Percentiles rank a stretch among this genome's conserved stretches.
phyloP scores from a whole-genome alignment of 164 flowering plant species.

The Dillenia suffruticosa region DNA sequence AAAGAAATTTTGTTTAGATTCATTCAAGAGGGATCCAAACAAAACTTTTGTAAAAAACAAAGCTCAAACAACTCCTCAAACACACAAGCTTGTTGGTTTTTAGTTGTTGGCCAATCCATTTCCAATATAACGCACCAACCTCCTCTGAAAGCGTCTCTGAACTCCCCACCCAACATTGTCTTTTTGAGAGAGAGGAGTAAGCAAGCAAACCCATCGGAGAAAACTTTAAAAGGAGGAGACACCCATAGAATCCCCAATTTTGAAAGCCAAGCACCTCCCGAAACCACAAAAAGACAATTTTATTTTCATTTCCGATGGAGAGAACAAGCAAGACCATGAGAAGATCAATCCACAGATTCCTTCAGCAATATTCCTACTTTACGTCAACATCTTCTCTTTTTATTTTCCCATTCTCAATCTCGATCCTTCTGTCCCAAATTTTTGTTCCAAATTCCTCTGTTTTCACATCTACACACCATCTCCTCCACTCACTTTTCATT shows the following conservation, averaged over 20 bases:
- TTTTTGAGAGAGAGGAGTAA: neutral
- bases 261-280: constrained; percentile 2
- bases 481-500: constrained; percentile 44
- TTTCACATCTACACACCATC: constrained; percentile 23
- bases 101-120: constrained; percentile 58
- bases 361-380: constrained; percentile 54
- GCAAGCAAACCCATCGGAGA: constrained; percentile 2
- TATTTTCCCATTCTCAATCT: constrained; percentile 53
- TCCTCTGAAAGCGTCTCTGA: constrained; percentile 11
- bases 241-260: neutral
- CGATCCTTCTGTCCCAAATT: constrained; percentile 56
- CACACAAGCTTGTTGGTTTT: constrained; percentile 18
- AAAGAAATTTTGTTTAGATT: too few relatives aligned
- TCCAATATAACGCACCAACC: constrained; percentile 21
- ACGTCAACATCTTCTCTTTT: constrained; percentile 42
- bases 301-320: constrained; percentile 34
- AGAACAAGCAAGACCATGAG: constrained; percentile 46
- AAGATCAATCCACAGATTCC: constrained; percentile 63
- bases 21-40: neutral
- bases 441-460: constrained; percentile 29
- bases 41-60: constrained; percentile 5
- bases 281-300: constrained; percentile 19
- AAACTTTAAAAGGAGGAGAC: constrained; percentile 3
- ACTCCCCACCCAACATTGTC: constrained; percentile 2
- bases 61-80: constrained; percentile 23